These are phyloP conservation scores for Polyrhizophydium stewartii DNA, from an alignment of 371 early-diverging fungal genomes.

Conservation along the genomic window DNA sequence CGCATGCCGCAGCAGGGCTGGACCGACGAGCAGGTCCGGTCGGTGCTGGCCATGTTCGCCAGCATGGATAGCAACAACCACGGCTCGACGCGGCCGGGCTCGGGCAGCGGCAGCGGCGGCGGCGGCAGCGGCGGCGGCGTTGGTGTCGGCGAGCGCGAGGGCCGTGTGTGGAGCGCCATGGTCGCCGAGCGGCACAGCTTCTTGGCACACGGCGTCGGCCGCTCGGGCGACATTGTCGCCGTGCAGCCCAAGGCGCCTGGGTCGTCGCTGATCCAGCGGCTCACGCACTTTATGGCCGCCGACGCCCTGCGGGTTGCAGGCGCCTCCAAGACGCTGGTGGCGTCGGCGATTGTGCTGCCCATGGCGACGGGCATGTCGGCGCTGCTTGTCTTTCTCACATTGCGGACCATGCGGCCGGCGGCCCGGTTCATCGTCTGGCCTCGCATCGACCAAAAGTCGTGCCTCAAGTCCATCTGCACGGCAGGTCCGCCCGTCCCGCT, in stretches of 20 bases:
- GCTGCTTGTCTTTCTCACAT: conserved; percentile 1
- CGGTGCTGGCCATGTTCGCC: conserved; percentile 11
- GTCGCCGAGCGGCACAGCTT: conserved; percentile 10
- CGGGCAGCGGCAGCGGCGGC: background rate
- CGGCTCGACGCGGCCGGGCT: background rate
- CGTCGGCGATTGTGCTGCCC: conserved; percentile 17
- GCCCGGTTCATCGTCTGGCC: conserved; percentile 32
- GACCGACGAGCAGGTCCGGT: conserved; percentile 12
- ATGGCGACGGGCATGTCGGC: conserved; percentile 30
- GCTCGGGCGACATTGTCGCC: conserved; percentile 28
- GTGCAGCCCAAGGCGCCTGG: conserved; percentile 29
- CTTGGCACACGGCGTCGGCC: conserved; percentile 27
- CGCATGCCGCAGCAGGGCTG: conserved; percentile 3
- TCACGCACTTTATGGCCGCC: conserved; percentile 20
- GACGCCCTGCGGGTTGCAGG: conserved; percentile 19
- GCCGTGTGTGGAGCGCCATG: conserved; percentile 6
- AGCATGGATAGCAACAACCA: conserved; percentile 19
- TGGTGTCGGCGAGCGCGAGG: conserved; percentile 20
- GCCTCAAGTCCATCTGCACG: conserved; percentile 22
- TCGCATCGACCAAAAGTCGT: conserved; percentile 23
- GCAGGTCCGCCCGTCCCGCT: no score
- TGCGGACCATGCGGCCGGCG: background rate
- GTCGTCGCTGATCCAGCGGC: conserved; percentile 22
- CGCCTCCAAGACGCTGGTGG: conserved; percentile 3
- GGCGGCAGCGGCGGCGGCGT: conserved; percentile 6